Evolutionary conservation across 257 asterid genomes (phyloP).

Genomic region (Schizonepeta tenuifolia): DNA sequence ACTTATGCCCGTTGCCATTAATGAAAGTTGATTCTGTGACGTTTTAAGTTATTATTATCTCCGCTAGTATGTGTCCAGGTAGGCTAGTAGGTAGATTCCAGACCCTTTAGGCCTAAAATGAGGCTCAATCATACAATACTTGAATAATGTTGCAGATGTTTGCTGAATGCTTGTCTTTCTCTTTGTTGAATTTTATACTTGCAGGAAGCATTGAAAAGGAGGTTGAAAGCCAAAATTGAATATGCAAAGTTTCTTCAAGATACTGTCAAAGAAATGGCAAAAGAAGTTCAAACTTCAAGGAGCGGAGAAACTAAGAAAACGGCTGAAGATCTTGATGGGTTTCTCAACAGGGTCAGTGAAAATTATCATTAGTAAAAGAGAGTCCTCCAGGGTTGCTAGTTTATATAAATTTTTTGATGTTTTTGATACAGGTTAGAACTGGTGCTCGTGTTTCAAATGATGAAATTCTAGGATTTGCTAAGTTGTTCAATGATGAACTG

Average conservation of each 20-base stretch:
- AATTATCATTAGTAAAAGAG: slow-evolving; percentile 12
- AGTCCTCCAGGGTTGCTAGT: slow-evolving; percentile 25
- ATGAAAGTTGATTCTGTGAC: too few species aligned
- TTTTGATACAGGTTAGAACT: slow-evolving; percentile 69
- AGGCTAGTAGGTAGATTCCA: too few species aligned
- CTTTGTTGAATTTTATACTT: slow-evolving; percentile 28
- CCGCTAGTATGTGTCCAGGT: too few species aligned
- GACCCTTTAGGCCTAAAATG: too few species aligned
- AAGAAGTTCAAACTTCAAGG: slow-evolving; percentile 79
- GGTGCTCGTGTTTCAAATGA: slow-evolving; percentile 85
- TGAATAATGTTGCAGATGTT: too few species aligned
- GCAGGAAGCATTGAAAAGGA: slow-evolving; percentile 82
- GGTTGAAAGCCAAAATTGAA: slow-evolving; percentile 76
- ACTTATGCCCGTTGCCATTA: too few species aligned
- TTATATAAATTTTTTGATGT: slow-evolving; percentile 22
- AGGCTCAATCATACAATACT: too few species aligned
- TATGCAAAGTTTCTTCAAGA: slow-evolving; percentile 93
- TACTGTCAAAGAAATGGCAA: slow-evolving; percentile 89
- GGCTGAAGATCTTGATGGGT: slow-evolving; percentile 92
- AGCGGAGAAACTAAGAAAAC: slow-evolving; percentile 82
- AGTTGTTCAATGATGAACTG: slow-evolving; percentile 94
- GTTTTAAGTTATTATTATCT: too few species aligned
- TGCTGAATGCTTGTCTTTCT: background rate
- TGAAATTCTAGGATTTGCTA: slow-evolving; percentile 87
- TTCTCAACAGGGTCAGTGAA: slow-evolving; percentile 63